These are phyloP conservation scores for Leersia perrieri DNA, from an alignment of 176 grass and related monocot species.

Conservation along the genomic window DNA sequence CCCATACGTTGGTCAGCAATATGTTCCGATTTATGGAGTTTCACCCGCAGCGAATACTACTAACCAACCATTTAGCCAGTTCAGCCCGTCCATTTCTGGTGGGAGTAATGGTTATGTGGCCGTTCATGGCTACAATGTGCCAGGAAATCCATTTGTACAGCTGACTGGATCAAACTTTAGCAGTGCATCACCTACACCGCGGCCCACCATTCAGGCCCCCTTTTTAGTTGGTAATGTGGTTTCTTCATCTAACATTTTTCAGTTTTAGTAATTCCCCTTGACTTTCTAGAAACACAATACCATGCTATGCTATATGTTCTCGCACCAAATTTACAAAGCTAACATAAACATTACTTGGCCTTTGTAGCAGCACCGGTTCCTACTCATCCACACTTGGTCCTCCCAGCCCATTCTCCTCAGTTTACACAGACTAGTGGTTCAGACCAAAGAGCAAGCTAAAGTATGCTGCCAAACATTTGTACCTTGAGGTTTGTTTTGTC, in stretches of 20 bases:
- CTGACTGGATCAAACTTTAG: conserved; percentile 64
- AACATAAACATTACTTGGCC: conserved; percentile 9
- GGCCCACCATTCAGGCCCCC: conserved; percentile 66
- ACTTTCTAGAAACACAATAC: neutral
- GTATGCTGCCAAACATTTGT: conserved; percentile 37
- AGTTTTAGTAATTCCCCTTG: neutral
- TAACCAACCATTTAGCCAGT: conserved; percentile 63
- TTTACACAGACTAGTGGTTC: conserved; percentile 67
- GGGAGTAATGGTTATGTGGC: conserved; percentile 50
- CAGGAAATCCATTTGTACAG: conserved; percentile 68
- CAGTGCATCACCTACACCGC: conserved; percentile 46
- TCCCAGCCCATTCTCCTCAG: conserved; percentile 69
- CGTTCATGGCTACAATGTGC: conserved; percentile 67
- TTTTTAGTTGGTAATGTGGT: conserved; percentile 68
- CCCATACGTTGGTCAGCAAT: conserved; percentile 74
- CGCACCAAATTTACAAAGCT: neutral
- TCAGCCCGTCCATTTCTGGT: conserved; percentile 60
- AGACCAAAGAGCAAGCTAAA: conserved; percentile 89
- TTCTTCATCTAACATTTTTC: neutral
- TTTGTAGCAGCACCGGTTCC: conserved; percentile 54
- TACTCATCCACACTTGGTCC: conserved; percentile 60
- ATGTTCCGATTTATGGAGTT: conserved; percentile 69
- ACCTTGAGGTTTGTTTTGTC: conserved; percentile 54
- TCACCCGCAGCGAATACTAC: conserved; percentile 60
- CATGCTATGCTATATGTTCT: conserved; percentile 3